phyloP scores from a whole-genome alignment of 169 alveolate genomes.

The Amoebophrya sp. region DNA sequence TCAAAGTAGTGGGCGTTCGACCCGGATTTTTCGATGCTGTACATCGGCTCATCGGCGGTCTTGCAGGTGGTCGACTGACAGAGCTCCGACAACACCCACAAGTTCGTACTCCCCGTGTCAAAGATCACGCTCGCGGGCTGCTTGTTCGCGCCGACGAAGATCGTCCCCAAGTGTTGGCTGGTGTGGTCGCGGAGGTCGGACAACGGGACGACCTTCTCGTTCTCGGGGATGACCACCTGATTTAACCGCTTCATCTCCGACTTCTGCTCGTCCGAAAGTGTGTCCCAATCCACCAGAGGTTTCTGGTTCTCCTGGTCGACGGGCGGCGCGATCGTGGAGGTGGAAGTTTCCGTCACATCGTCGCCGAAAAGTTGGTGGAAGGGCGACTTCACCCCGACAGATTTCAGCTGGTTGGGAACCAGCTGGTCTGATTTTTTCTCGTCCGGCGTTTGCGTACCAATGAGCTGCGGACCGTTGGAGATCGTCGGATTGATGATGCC shows the following conservation, averaged over 20 bases:
- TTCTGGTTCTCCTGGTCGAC: too few species aligned
- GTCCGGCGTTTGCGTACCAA: too few species aligned
- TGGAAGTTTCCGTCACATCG: too few species aligned
- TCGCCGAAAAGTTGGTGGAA: neutral
- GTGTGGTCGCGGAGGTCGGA: slow-evolving; percentile 23
- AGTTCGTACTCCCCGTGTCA: neutral
- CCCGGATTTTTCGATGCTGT: neutral
- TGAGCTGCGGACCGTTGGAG: too few species aligned
- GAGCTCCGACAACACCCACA: neutral
- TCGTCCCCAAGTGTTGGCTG: neutral
- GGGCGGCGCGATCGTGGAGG: neutral
- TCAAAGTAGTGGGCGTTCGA: neutral
- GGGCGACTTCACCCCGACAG: neutral
- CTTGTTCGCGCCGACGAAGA: neutral
- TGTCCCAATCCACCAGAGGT: too few species aligned
- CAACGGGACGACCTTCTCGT: slow-evolving; percentile 1
- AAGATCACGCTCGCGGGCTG: neutral
- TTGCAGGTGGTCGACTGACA: neutral
- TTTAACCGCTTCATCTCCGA: neutral
- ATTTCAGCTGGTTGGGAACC: neutral
- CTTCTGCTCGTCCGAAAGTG: neutral
- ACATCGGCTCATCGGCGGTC: neutral
- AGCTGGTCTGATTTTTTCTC: neutral
- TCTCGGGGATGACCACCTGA: too few species aligned
- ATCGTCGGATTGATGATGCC: too few species aligned